Evolutionary conservation across 495 filamentous ascomycete genomes (phyloP), one percentile per base, ranked within the genome.

Genomic region (Choiromyces venosus): DNA sequence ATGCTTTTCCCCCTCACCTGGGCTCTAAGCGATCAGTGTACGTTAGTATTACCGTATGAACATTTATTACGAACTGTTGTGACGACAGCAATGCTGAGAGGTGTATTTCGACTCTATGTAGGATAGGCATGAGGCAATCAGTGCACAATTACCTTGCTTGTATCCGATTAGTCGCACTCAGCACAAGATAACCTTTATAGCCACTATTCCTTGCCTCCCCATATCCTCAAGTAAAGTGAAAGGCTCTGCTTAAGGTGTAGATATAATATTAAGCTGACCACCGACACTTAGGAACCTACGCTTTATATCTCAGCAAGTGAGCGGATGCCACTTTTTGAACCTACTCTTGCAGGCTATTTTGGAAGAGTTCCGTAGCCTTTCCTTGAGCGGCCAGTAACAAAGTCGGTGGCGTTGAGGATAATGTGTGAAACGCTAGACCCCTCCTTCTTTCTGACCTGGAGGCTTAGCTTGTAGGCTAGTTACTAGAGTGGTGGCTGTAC

Each of bases 311-410:
- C 10, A 61, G 52, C 52, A 61, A 61, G 52, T 61, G 52, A 61
- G 52, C 52, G 25, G 52, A 61, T 61, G 52, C 52, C 52, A 61
- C 52, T 61, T 61, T 33, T 61, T 25, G 25, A 61, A 61, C 52
- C 52, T 18, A 18, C 52, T 16, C 52, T 33, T n/a, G 25, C 12
- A 61, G 12, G 25, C 10, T 16, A 33, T 61, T 29, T 16, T 33
- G 25, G 52, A 61, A 33, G 52, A 33, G 25, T n/a, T n/a, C n/a
- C n/a, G n/a, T 14, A 61, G 52, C 3, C 52, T 61, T 33, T 33
- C 52, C 25, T 16, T 14, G 52, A 18, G 52, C 16, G 10, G 25
- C 52, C 52, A 61, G 52, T 61, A 61, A 14, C 25, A 61, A 29
- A 2, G 25, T 12, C 33, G 10, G 52, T 14, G 12, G 52, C 52